phyloP scores from a whole-genome alignment of 169 alveolate species.

The Plasmodium falciparum region DNA sequence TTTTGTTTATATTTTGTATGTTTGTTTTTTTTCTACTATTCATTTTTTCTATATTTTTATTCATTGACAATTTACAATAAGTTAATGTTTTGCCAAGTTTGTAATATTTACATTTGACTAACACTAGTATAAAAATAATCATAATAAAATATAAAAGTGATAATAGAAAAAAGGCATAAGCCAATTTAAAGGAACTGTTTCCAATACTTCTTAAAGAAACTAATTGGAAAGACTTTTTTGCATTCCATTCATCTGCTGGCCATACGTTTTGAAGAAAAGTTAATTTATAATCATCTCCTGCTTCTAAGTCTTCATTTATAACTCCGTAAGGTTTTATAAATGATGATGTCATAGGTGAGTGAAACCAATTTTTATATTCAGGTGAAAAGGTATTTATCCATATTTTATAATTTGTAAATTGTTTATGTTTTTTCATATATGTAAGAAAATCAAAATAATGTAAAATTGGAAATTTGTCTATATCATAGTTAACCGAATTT shows the following conservation, averaged over 20 bases:
- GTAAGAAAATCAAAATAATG: slow-evolving; percentile 56
- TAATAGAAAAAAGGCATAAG: slow-evolving; percentile 36
- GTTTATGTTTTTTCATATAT: slow-evolving; percentile 46
- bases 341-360: slow-evolving; percentile 69
- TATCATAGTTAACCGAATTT: neutral
- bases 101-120: slow-evolving; percentile 9
- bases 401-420: slow-evolving; percentile 26
- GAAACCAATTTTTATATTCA: slow-evolving; percentile 50
- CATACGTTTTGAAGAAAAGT: slow-evolving; percentile 51
- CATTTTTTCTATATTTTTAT: slow-evolving; percentile 4
- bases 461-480: slow-evolving; percentile 34
- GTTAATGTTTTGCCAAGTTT: slow-evolving; percentile 42
- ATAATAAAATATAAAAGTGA: slow-evolving; percentile 27
- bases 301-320: slow-evolving; percentile 24
- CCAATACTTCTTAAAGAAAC: slow-evolving; percentile 38
- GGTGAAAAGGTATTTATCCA: slow-evolving; percentile 47
- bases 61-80: slow-evolving; percentile 24
- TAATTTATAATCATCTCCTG: slow-evolving; percentile 30
- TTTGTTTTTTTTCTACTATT: slow-evolving; percentile 19
- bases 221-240: slow-evolving; percentile 43
- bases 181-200: slow-evolving; percentile 29
- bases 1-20: neutral
- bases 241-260: slow-evolving; percentile 65
- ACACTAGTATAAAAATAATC: slow-evolving; percentile 16
- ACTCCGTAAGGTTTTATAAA: slow-evolving; percentile 62